Conservation (phyloP, 805 yeast genomes). For the Clavispora asparagi region DNA sequence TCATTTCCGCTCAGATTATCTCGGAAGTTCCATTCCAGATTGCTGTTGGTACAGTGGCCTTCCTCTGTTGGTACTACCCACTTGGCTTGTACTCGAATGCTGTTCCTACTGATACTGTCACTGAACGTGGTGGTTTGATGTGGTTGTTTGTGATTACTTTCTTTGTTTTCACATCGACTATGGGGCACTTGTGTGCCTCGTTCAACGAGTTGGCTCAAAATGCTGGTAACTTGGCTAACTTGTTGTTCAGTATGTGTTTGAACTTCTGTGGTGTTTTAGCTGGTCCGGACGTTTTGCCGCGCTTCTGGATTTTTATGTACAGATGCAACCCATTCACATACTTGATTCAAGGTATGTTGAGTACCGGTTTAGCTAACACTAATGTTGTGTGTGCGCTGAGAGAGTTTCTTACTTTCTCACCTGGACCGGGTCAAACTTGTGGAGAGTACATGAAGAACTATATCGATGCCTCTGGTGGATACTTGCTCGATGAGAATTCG, state of each 20-base stretch:
- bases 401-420: constrained; percentile 26
- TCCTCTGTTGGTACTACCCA: constrained; percentile 60
- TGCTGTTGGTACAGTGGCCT: constrained; percentile 54
- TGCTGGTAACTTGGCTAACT: constrained; percentile 21
- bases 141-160: constrained; percentile 23
- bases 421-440: constrained; percentile 62
- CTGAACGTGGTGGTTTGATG: constrained; percentile 33
- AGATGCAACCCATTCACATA: constrained; percentile 70
- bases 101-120: constrained; percentile 12
- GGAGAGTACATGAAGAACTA: constrained; percentile 45
- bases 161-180: constrained; percentile 17
- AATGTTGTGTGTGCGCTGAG: constrained; percentile 42
- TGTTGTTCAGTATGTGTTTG: constrained; percentile 30
- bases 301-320: constrained; percentile 85
- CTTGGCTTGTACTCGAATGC: constrained; percentile 16
- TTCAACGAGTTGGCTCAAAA: constrained; percentile 20
- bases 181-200: constrained; percentile 20
- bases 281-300: constrained; percentile 55
- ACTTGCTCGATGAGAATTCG: constrained; percentile 48
- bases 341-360: constrained; percentile 28
- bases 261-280: constrained; percentile 77
- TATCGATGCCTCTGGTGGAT: constrained; percentile 46
- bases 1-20: constrained; percentile 34
- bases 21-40: constrained; percentile 47
- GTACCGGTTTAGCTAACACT: constrained; percentile 44